Conservation (phyloP, 2,329 filamentous ascomycete species). For the Aspergillus japonicus region DNA sequence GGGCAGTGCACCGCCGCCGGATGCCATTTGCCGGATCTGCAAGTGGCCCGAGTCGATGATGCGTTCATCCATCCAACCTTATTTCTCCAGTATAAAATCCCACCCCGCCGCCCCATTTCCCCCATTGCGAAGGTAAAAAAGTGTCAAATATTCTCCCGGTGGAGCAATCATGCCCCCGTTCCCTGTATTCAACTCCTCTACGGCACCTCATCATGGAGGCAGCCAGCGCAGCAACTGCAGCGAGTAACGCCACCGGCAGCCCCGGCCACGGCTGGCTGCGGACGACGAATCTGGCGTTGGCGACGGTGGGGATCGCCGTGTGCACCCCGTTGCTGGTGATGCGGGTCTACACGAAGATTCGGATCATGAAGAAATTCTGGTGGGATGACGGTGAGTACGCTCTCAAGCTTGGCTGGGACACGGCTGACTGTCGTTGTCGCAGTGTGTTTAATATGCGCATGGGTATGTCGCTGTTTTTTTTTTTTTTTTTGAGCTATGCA, state of each 20-base stretch:
- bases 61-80: not conserved
- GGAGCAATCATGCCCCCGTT: not conserved
- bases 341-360: constrained; percentile 18
- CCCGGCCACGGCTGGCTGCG: not conserved
- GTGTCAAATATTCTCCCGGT: not conserved
- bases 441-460: constrained; percentile 24
- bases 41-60: not conserved
- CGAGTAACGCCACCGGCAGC: not conserved
- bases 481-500: not conserved
- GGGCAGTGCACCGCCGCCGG: not conserved
- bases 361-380: constrained; percentile 18
- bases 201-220: constrained; percentile 3
- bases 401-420: not conserved
- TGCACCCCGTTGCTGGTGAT: constrained; percentile 12
- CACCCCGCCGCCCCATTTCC: no score
- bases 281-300: constrained; percentile 10
- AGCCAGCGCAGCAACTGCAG: not conserved
- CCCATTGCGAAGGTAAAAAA: not conserved
- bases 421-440: not conserved
- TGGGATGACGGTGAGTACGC: constrained; percentile 23
- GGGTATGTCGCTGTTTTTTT: constrained; percentile 12
- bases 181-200: not conserved
- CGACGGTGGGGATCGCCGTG: constrained; percentile 10
- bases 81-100: not conserved
- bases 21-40: not conserved